Base-by-base conservation (phyloP, 768 basidiomycete species). In the Mycena capillaripes region DNA sequence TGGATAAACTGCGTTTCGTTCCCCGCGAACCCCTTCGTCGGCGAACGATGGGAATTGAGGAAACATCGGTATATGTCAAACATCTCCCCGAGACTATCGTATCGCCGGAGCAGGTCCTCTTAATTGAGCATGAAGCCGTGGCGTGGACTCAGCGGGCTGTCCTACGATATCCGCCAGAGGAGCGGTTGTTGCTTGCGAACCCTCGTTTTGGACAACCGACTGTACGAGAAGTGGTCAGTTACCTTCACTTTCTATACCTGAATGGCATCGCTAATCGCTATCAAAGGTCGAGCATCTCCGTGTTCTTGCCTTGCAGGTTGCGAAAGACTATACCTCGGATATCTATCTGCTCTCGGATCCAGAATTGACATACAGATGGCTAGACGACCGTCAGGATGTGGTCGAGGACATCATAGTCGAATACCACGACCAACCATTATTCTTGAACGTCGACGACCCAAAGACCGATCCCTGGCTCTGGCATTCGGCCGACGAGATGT, bases 131-230 rank as follows among this genome's bases (percentile, higher is more conserved):
- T 58, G 83, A 85, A 73, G 66, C 83, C 0, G 79, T 89, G 14
- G 84, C 84, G 9, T 89, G 89, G 89, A 87, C 86, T 5, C 88
- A 89, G 63, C 77, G 87, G n/a, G 87, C 81, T 2, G 64, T 78
- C 19, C 83, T 84, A 36, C 44, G 66, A 3, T 57, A 65, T 4
- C 73, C 78, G 25, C 86, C 85, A 7, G 60, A 77, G 23, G 77
- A 76, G 42, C 74, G 80, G 40, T 59, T 88, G 10, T 65, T 82
- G 14, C 66, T 81, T 5, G 84, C 81, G 3, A 79, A 87, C 76
- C 77, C 80, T 10, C 69, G 56, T 5, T 77, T 89, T 9, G 87
- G 89, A 4, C 55, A 74, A 17, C 88, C 89, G 2, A 79, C 79
- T 25, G 73, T 79, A 12, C 30, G 50, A 11, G 86, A 88, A 77